Evolutionary conservation across 1,284 basidiomycete genomes (phyloP).

Genomic region (Exobasidium rhododendri): DNA sequence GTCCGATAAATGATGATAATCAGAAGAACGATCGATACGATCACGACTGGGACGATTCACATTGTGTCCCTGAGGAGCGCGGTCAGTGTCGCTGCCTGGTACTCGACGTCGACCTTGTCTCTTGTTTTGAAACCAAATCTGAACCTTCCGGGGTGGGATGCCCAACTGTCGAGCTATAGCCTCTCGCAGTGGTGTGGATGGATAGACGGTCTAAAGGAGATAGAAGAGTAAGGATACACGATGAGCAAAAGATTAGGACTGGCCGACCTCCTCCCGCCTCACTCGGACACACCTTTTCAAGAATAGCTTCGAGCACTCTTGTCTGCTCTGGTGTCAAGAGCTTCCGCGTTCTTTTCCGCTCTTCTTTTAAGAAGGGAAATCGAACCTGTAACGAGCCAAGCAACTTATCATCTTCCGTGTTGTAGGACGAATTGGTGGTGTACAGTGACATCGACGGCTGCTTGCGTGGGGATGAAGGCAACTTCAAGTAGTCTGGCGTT

Average conservation of each 20-base stretch:
- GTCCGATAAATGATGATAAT: too few species aligned
- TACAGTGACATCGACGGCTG: background rate
- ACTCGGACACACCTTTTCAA: conserved; percentile 10
- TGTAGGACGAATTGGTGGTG: background rate
- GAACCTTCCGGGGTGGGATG: conserved; percentile 11
- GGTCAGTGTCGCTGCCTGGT: background rate
- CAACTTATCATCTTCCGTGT: background rate
- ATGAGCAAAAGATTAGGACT: too few species aligned
- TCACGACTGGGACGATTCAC: too few species aligned
- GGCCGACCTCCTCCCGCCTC: too few species aligned
- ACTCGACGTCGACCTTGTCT: conserved; percentile 9
- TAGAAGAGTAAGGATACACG: too few species aligned
- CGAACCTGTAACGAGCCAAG: conserved; percentile 1
- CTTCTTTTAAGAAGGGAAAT: conserved; percentile 9
- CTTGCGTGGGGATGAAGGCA: background rate
- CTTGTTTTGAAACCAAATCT: conserved; percentile 14
- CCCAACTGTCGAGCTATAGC: conserved; percentile 7
- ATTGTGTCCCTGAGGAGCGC: background rate
- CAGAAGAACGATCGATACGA: too few species aligned
- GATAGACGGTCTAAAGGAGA: conserved; percentile 5
- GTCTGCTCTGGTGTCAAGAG: conserved; percentile 8
- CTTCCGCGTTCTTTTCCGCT: conserved; percentile 9
- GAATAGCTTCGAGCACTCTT: conserved; percentile 6
- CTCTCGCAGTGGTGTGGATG: conserved; percentile 6
- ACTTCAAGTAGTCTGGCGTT: background rate